A percentile compares a stretch with the other conserved stretches of the same genome.
Evolutionary conservation across 2,329 filamentous ascomycete species (phyloP).

Genomic region (Pseudonectria foliicola): DNA sequence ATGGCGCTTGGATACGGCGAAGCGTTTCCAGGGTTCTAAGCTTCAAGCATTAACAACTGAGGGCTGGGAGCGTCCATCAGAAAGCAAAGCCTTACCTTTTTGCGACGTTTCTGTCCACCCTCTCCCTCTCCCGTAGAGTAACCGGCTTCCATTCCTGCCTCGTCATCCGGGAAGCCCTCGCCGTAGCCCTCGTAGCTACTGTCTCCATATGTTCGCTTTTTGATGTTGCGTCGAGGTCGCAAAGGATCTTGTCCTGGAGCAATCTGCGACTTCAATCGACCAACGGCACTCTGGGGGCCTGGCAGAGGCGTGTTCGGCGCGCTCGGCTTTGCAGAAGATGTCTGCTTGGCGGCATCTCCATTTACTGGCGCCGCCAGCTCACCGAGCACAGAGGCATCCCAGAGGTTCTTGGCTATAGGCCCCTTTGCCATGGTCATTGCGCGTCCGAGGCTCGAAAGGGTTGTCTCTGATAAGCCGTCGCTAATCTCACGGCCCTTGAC

Average conservation of each 20-base stretch:
- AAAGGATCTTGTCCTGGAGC: slow-evolving; percentile 36
- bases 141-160: slow-evolving; percentile 48
- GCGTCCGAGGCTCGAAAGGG: slow-evolving; percentile 37
- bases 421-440: slow-evolving; percentile 54
- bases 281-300: slow-evolving; percentile 24
- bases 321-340: slow-evolving; percentile 39
- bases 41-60: slow-evolving; percentile 33
- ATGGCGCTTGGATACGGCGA: slow-evolving; percentile 36
- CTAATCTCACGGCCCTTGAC: slow-evolving; percentile 49
- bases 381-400: slow-evolving; percentile 53
- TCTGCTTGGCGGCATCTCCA: slow-evolving; percentile 32
- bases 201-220: slow-evolving; percentile 72
- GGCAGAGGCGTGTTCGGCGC: slow-evolving; percentile 46
- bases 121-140: slow-evolving; percentile 69
- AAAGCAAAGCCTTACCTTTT: slow-evolving; percentile 45
- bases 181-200: slow-evolving; percentile 68
- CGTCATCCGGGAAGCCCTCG: slow-evolving; percentile 65
- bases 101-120: slow-evolving; percentile 56
- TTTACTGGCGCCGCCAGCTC: slow-evolving; percentile 42
- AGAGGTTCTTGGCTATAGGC: slow-evolving; percentile 44
- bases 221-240: slow-evolving; percentile 58
- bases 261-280: slow-evolving; percentile 33
- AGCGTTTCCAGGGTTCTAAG: slow-evolving; percentile 39
- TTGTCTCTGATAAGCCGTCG: slow-evolving; percentile 42
- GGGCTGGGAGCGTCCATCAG: slow-evolving; percentile 8